A percentile compares a stretch with the other conserved stretches of the same genome.
Evolutionary conservation across 164 flowering plant species (phyloP).

Genomic region (Piper longum): DNA sequence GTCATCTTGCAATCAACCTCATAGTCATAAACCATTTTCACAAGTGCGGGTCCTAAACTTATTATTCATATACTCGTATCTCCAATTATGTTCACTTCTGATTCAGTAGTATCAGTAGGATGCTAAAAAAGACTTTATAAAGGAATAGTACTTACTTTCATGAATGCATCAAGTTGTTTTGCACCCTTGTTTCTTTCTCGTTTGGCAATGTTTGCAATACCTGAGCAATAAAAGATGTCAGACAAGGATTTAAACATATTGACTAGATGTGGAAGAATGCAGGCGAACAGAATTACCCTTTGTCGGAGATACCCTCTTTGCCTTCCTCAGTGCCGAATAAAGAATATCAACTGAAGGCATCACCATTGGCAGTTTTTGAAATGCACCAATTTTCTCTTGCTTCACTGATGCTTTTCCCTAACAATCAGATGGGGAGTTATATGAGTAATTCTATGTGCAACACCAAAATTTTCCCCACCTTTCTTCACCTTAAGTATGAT

Average conservation of each 20-base stretch:
- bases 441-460: background rate
- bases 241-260: constrained; percentile 2
- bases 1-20: too few relatives aligned
- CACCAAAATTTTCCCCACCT: too few relatives aligned
- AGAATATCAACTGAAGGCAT: constrained; percentile 80
- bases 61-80: background rate
- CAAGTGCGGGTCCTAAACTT: too few relatives aligned
- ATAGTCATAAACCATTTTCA: too few relatives aligned
- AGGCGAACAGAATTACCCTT: constrained; percentile 36
- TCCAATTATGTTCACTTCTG: background rate
- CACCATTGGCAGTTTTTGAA: constrained; percentile 96
- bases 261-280: background rate
- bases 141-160: constrained; percentile 43
- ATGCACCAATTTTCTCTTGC: constrained; percentile 65
- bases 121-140: background rate
- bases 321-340: constrained; percentile 65
- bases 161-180: constrained; percentile 85
- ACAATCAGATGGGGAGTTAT: constrained; percentile 1
- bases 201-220: constrained; percentile 86
- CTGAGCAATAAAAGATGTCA: constrained; percentile 23
- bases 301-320: constrained; percentile 62
- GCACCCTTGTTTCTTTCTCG: constrained; percentile 93
- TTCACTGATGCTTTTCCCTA: constrained; percentile 27
- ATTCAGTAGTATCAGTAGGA: too few relatives aligned
- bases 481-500: too few relatives aligned